Evolutionary conservation across 176 grass and related monocot genomes (phyloP).

Genomic region (Bolboschoenus planiculmis): DNA sequence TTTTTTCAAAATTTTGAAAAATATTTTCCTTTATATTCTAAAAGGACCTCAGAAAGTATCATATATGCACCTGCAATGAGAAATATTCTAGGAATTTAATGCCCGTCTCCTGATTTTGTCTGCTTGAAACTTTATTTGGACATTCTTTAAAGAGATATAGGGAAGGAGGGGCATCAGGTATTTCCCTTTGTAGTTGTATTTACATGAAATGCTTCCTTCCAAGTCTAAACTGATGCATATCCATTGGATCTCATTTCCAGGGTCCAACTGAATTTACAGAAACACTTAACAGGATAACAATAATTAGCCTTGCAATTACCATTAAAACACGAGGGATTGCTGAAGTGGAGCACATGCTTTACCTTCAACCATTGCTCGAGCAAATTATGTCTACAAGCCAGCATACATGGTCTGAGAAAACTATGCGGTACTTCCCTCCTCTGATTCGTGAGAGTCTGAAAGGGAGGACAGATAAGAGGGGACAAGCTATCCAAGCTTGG

Average conservation of each 20-base stretch:
- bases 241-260: constrained; percentile 27
- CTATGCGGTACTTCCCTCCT: constrained; percentile 69
- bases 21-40: not conserved
- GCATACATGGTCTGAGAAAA: constrained; percentile 97
- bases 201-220: not conserved
- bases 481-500: constrained; percentile 88
- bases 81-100: not conserved
- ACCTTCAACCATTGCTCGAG: constrained; percentile 86
- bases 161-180: not conserved
- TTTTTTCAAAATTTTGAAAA: not conserved
- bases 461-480: constrained; percentile 76
- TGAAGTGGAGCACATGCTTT: constrained; percentile 93
- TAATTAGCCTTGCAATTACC: constrained; percentile 98
- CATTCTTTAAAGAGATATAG: not conserved
- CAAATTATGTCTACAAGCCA: constrained; percentile 99
- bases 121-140: not conserved
- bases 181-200: not conserved
- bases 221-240: not conserved
- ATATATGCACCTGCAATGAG: not conserved
- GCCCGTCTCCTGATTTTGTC: not conserved
- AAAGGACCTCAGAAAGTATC: not conserved
- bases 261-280: constrained; percentile 97
- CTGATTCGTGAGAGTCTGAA: constrained; percentile 76
- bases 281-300: constrained; percentile 97
- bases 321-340: constrained; percentile 97